Evolutionary conservation across 345 rosid genomes (phyloP).

Genomic region (Brassica carinata): DNA sequence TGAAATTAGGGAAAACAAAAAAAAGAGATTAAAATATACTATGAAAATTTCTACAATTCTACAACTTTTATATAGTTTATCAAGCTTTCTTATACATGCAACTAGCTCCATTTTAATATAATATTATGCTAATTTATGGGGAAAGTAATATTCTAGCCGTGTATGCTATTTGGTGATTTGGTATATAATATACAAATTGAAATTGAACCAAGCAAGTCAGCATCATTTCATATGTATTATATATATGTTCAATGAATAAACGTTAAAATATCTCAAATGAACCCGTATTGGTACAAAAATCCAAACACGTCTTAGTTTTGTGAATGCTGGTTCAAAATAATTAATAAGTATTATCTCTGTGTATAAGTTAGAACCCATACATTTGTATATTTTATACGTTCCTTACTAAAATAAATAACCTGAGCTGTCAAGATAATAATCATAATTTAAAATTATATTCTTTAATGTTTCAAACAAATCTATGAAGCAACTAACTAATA

Average conservation of each 20-base stretch:
- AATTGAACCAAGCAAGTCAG: constrained; percentile 29
- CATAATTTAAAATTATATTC: not conserved
- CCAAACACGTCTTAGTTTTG: constrained; percentile 36
- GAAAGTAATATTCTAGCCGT: not conserved
- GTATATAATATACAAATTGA: constrained; percentile 12
- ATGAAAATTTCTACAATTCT: not conserved
- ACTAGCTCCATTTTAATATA: not conserved
- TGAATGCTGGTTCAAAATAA: constrained; percentile 11
- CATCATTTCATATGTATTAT: constrained; percentile 1
- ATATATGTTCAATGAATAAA: not conserved
- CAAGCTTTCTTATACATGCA: not conserved
- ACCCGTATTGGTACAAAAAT: constrained; percentile 21
- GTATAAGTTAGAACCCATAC: constrained; percentile 9
- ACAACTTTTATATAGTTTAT: not conserved
- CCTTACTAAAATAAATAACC: not conserved
- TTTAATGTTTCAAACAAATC: not conserved
- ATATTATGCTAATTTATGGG: not conserved
- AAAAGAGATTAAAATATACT: not conserved
- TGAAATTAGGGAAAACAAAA: not conserved
- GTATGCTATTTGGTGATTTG: not conserved
- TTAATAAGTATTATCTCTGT: constrained; percentile 20
- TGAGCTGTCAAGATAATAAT: not conserved
- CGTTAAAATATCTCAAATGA: constrained; percentile 11
- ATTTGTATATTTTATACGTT: constrained; percentile 14
- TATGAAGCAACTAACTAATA: not conserved